Evolutionary conservation across 2,329 filamentous ascomycete species (phyloP).

Genomic region (Penicillium sp.): DNA sequence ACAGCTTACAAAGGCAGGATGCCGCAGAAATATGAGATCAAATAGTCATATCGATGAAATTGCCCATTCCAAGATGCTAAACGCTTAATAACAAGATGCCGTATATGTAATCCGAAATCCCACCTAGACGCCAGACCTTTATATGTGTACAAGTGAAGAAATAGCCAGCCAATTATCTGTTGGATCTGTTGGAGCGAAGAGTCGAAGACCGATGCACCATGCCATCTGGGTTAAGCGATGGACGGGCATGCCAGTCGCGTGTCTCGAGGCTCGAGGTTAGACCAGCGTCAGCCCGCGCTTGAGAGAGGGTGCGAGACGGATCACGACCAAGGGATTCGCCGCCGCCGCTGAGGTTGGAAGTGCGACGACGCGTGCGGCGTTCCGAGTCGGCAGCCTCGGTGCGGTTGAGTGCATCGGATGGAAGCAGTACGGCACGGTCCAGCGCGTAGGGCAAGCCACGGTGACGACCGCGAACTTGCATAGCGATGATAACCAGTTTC

Average conservation of each 20-base stretch:
- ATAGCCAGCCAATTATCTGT: neutral
- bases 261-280: constrained; percentile 24
- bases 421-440: constrained; percentile 64
- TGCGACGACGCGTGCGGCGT: constrained; percentile 38
- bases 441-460: constrained; percentile 61
- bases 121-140: constrained; percentile 12
- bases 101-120: constrained; percentile 7
- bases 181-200: constrained; percentile 19
- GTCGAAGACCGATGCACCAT: constrained; percentile 29
- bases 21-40: too few relatives aligned
- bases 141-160: constrained; percentile 7
- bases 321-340: constrained; percentile 22
- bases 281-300: constrained; percentile 18
- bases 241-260: constrained; percentile 18
- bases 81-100: neutral
- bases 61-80: too few relatives aligned
- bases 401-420: constrained; percentile 57
- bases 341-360: constrained; percentile 33
- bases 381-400: constrained; percentile 53
- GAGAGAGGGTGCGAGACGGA: constrained; percentile 21
- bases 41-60: too few relatives aligned
- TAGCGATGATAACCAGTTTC: constrained; percentile 61
- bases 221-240: constrained; percentile 15
- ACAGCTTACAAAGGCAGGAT: too few relatives aligned
- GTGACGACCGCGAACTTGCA: constrained; percentile 61